phyloP scores from a whole-genome alignment of 148 eudicot genomes.

The Amaranthus palmeri region DNA sequence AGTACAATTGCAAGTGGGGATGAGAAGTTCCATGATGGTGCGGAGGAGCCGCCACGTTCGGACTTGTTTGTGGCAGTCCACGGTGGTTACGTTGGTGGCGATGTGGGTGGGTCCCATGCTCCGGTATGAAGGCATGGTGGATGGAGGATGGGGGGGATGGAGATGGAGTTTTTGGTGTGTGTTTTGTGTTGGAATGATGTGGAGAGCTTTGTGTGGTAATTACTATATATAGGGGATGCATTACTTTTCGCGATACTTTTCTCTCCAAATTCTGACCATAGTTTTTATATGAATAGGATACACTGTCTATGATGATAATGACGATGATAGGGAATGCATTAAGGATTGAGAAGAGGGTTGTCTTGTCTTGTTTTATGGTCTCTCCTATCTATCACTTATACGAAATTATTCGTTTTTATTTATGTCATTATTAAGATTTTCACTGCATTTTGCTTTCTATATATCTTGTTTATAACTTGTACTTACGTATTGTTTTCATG shows the following conservation, averaged over 20 bases:
- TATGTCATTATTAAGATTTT: no score
- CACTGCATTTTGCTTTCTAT: no score
- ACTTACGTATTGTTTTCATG: no score
- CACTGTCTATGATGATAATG: no score
- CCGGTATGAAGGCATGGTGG: slow-evolving; percentile 11
- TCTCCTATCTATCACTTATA: no score
- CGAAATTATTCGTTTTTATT: no score
- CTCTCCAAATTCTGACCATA: no score
- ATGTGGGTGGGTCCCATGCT: slow-evolving; percentile 28
- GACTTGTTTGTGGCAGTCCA: slow-evolving; percentile 72
- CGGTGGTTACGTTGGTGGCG: slow-evolving; percentile 38
- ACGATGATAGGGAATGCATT: not conserved
- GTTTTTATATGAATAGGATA: no score
- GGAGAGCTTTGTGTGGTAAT: not conserved
- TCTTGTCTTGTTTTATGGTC: no score
- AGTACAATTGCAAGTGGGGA: slow-evolving; percentile 52
- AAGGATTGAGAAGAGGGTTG: not conserved
- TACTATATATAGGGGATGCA: slow-evolving; percentile 8
- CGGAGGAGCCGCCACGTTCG: slow-evolving; percentile 77
- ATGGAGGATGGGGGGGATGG: not conserved
- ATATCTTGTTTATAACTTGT: no score
- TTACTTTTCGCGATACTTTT: no score
- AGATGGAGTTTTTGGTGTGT: not conserved
- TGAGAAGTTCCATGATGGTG: slow-evolving; percentile 48
- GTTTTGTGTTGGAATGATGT: not conserved